Evolutionary conservation across 192 early-diverging fungal genomes (phyloP).

Genomic region (Lobosporangium transversale): DNA sequence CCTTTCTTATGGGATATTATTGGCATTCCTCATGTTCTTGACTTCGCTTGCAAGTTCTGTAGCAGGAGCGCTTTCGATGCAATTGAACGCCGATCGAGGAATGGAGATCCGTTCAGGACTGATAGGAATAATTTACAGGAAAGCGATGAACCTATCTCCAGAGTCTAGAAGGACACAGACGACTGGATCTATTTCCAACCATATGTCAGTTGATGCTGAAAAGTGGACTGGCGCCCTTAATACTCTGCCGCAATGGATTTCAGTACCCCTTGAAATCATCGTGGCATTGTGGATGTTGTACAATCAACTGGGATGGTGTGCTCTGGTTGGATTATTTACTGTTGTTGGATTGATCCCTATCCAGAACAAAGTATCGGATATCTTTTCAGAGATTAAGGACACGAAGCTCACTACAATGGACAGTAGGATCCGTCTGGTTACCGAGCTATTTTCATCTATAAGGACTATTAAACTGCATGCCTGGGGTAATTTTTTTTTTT

Average conservation of each 20-base stretch:
- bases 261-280: constrained; percentile 54
- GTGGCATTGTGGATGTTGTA: constrained; percentile 42
- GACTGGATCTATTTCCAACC: constrained; percentile 54
- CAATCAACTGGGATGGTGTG: constrained; percentile 31
- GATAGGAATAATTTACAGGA: constrained; percentile 74
- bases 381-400: constrained; percentile 31
- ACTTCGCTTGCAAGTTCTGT: constrained; percentile 18
- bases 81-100: constrained; percentile 29
- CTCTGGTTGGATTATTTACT: constrained; percentile 20
- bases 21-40: constrained; percentile 33
- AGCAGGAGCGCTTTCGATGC: constrained; percentile 15
- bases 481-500: constrained; percentile 42
- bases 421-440: constrained; percentile 30
- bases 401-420: constrained; percentile 33
- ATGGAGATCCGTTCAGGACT: constrained; percentile 45
- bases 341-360: constrained; percentile 27
- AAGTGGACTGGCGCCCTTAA: constrained; percentile 56
- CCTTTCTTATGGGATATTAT: constrained; percentile 9
- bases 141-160: constrained; percentile 79
- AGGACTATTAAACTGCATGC: constrained; percentile 38
- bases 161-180: constrained; percentile 24
- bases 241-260: constrained; percentile 44
- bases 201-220: constrained; percentile 75
- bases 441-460: constrained; percentile 35
- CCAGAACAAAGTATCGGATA: constrained; percentile 11